Evolutionary conservation across 192 early-diverging fungal species (phyloP).

Genomic region (Blastocladiella britannica): DNA sequence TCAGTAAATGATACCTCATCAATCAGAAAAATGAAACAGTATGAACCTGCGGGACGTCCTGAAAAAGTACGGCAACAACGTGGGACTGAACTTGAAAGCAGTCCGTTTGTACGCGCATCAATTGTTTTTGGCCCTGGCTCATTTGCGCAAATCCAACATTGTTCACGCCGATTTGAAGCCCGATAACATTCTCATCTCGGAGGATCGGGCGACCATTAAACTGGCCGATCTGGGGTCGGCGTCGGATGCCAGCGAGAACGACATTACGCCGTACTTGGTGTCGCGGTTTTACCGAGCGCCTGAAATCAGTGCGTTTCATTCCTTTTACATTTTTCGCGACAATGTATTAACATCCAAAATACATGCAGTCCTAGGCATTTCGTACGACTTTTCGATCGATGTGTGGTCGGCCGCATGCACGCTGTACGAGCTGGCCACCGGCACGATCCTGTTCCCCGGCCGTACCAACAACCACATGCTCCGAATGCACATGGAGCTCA

Average conservation of each 20-base stretch:
- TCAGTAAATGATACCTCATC: no score
- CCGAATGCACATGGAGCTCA: constrained; percentile 73
- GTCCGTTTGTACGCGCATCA: constrained; percentile 82
- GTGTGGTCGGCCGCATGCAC: constrained; percentile 92
- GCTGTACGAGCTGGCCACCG: constrained; percentile 86
- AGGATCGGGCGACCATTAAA: constrained; percentile 56
- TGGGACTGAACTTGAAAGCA: constrained; percentile 80
- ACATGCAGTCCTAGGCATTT: constrained; percentile 51
- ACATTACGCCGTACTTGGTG: constrained; percentile 89
- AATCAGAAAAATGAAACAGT: constrained; percentile 15
- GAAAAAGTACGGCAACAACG: constrained; percentile 85
- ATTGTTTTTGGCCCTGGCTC: constrained; percentile 60
- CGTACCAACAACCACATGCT: constrained; percentile 94
- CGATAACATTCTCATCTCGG: constrained; percentile 85
- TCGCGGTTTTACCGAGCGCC: constrained; percentile 91
- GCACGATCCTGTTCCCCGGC: constrained; percentile 85
- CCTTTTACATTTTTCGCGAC: constrained; percentile 1
- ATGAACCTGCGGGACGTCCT: constrained; percentile 83
- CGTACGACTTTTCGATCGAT: constrained; percentile 73
- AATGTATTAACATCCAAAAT: neutral
- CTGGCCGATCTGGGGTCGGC: constrained; percentile 90
- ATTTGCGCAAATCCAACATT: constrained; percentile 60
- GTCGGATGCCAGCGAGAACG: constrained; percentile 65
- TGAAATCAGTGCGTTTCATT: constrained; percentile 56
- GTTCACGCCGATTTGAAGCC: constrained; percentile 96